Conservation (phyloP, 1,139 yeast species). For the Candida gigantensis region DNA sequence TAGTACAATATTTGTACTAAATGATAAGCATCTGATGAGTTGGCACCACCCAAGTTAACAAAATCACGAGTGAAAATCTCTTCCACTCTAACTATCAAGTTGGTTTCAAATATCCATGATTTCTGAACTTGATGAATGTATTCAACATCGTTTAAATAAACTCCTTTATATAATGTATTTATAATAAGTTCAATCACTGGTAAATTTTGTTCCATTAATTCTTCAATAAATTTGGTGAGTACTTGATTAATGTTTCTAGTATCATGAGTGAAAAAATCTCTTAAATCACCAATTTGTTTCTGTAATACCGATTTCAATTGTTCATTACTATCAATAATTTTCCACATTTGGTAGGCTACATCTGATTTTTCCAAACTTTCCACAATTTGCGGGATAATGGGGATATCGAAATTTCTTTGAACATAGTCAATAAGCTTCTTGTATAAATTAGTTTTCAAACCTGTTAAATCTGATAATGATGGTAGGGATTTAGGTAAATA, state of each 20-base stretch:
- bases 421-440: slow-evolving; percentile 49
- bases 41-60: slow-evolving; percentile 15
- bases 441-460: slow-evolving; percentile 26
- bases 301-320: slow-evolving; percentile 7
- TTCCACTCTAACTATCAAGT: slow-evolving; percentile 34
- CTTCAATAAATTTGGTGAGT: slow-evolving; percentile 33
- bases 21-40: slow-evolving; percentile 19
- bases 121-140: slow-evolving; percentile 31
- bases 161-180: slow-evolving; percentile 40
- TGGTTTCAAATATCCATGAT: slow-evolving; percentile 45
- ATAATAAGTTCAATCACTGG: slow-evolving; percentile 35
- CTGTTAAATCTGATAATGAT: slow-evolving; percentile 27
- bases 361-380: slow-evolving; percentile 58
- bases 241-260: slow-evolving; percentile 35
- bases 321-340: slow-evolving; percentile 24
- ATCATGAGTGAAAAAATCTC: slow-evolving; percentile 31
- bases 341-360: slow-evolving; percentile 56
- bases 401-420: slow-evolving; percentile 37
- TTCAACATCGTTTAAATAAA: slow-evolving; percentile 44
- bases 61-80: slow-evolving; percentile 29
- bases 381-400: slow-evolving; percentile 37
- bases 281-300: slow-evolving; percentile 19
- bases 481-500: slow-evolving; percentile 34
- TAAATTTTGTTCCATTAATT: slow-evolving; percentile 20
- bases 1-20: slow-evolving; percentile 39